Percentiles rank a stretch among this genome's conserved stretches.
Evolutionary conservation across 768 basidiomycete genomes (phyloP).

Genomic region (Mrakia blollopis): DNA sequence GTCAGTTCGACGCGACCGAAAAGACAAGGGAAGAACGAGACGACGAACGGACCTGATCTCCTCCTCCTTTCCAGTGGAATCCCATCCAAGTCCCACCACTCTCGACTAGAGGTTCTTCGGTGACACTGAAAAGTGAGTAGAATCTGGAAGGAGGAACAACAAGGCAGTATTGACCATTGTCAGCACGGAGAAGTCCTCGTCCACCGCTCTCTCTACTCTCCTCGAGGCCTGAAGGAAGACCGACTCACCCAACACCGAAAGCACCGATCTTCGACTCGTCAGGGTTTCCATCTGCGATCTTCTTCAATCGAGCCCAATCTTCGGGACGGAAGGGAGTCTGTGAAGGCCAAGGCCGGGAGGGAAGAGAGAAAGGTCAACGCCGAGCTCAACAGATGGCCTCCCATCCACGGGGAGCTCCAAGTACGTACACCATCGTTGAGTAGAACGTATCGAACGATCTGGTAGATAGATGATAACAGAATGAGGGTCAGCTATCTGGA

Average conservation of each 20-base stretch:
- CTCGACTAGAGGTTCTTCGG: constrained; percentile 42
- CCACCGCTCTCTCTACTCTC: not conserved
- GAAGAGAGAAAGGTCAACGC: not conserved
- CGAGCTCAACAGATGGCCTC: not conserved
- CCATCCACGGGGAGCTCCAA: not conserved
- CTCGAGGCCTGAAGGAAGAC: no score
- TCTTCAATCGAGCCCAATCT: constrained; percentile 84
- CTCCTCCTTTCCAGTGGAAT: constrained; percentile 92
- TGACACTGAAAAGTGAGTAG: constrained; percentile 54
- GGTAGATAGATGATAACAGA: constrained; percentile 48
- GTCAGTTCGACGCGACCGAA: not conserved
- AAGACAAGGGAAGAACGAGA: not conserved
- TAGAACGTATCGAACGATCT: constrained; percentile 78
- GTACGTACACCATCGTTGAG: constrained; percentile 65
- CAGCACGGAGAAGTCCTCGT: not conserved
- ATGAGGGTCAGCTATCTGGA: constrained; percentile 53
- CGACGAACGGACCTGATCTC: constrained; percentile 55
- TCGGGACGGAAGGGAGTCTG: constrained; percentile 65
- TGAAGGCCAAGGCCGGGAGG: not conserved
- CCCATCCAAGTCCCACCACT: constrained; percentile 78
- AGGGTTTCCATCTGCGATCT: constrained; percentile 94
- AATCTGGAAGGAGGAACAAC: constrained; percentile 52
- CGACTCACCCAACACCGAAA: constrained; percentile 60
- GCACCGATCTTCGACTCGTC: constrained; percentile 93
- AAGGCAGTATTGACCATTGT: not conserved